A percentile compares a stretch with the other conserved stretches of the same genome.
Evolutionary conservation across 352 stramenopile species (phyloP).

Genomic region (Phytophthora citricola): DNA sequence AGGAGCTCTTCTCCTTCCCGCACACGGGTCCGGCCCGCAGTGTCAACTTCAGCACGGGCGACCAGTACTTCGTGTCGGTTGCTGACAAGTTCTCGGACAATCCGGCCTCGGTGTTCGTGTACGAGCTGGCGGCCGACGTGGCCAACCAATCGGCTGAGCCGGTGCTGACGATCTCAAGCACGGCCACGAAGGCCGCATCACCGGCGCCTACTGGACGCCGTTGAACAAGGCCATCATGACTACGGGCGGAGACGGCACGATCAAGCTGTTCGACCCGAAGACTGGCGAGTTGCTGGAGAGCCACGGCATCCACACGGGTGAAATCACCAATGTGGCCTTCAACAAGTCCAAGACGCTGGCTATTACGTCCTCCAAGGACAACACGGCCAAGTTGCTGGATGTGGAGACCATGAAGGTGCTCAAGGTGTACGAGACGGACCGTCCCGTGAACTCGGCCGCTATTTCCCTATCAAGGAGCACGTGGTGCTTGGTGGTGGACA

Average conservation of each 20-base stretch:
- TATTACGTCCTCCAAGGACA: constrained; percentile 98
- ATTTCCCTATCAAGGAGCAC: constrained; percentile 97
- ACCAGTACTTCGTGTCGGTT: constrained; percentile 86
- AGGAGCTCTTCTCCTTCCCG: constrained; percentile 87
- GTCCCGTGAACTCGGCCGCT: constrained; percentile 98
- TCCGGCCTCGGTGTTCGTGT: constrained; percentile 80
- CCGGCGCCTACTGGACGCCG: constrained; percentile 85
- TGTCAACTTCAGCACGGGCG: constrained; percentile 89
- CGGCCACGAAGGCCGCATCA: constrained; percentile 83
- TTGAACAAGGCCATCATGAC: constrained; percentile 89
- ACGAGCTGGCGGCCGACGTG: constrained; percentile 76
- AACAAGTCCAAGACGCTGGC: constrained; percentile 97
- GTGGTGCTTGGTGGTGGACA: constrained; percentile 98
- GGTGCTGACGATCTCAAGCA: constrained; percentile 80
- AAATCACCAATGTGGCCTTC: constrained; percentile 96
- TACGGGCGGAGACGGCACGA: constrained; percentile 79
- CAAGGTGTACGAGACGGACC: constrained; percentile 98
- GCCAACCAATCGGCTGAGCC: constrained; percentile 65
- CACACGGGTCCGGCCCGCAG: constrained; percentile 84
- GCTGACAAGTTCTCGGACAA: constrained; percentile 88
- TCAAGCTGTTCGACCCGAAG: constrained; percentile 85
- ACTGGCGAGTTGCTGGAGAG: constrained; percentile 77
- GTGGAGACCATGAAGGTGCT: constrained; percentile 95
- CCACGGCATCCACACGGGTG: constrained; percentile 94
- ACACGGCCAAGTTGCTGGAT: constrained; percentile 97